A percentile compares a stretch with the other conserved stretches of the same genome.
phyloP scores from a whole-genome alignment of 495 filamentous ascomycete genomes.

The Trichoderma reesei region DNA sequence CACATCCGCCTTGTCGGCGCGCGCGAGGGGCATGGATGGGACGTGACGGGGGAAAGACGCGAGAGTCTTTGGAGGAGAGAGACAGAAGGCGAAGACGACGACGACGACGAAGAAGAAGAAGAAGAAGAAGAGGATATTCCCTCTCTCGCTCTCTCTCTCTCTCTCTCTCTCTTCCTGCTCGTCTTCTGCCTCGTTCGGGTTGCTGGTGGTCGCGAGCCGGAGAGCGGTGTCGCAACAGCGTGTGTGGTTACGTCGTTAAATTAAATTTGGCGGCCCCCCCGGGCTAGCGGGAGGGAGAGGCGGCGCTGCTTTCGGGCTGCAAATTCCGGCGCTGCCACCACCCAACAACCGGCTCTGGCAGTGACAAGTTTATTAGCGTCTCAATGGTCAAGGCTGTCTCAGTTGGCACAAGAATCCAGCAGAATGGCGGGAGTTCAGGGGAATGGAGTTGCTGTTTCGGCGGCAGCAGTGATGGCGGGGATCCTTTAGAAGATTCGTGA shows the following conservation, averaged over 20 bases:
- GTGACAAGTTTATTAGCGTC: too few relatives aligned
- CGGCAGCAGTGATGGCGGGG: neutral
- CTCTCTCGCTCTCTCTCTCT: too few relatives aligned
- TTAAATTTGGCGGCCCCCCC: slow-evolving; percentile 1
- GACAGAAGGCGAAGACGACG: neutral
- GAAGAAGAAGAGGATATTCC: too few relatives aligned
- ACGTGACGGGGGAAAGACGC: neutral
- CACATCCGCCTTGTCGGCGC: neutral
- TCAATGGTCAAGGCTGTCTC: neutral
- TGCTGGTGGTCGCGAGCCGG: neutral
- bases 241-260: slow-evolving; percentile 2
- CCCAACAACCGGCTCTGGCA: neutral
- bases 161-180: neutral
- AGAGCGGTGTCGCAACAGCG: neutral
- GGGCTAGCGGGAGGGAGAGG: neutral
- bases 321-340: neutral
- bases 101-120: too few relatives aligned
- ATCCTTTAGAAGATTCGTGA: neutral
- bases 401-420: neutral
- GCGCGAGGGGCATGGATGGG: slow-evolving; percentile 5
- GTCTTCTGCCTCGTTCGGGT: neutral
- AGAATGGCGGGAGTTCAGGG: neutral
- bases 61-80: neutral
- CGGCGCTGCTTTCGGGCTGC: neutral
- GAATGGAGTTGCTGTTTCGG: neutral